Evolutionary conservation across 768 basidiomycete genomes (phyloP).

Genomic region (Pleurotus cornucopiae): DNA sequence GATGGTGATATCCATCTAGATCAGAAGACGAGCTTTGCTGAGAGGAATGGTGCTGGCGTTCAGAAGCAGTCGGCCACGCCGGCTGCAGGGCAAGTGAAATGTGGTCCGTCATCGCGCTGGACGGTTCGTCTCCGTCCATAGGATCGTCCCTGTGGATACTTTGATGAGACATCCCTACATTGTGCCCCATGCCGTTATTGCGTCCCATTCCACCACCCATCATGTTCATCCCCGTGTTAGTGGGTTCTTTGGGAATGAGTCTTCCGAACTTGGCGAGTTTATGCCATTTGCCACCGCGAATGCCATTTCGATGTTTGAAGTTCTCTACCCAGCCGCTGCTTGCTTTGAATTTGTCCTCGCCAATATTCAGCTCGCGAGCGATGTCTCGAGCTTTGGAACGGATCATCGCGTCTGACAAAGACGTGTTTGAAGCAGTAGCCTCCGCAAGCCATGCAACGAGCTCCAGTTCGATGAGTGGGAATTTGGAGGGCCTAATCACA

Average conservation of each 20-base stretch:
- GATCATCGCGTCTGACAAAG: conserved; percentile 63
- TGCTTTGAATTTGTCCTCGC: conserved; percentile 82
- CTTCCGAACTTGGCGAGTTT: conserved; percentile 16
- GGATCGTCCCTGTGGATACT: too few species aligned
- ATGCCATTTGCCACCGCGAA: conserved; percentile 62
- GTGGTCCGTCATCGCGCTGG: neutral
- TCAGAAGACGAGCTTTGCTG: neutral
- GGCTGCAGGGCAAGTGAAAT: conserved; percentile 16
- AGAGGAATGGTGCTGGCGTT: neutral
- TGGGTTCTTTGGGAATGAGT: too few species aligned
- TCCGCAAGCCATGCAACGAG: conserved; percentile 59
- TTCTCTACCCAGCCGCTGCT: conserved; percentile 90
- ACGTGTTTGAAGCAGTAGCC: conserved; percentile 37
- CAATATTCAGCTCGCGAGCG: conserved; percentile 50
- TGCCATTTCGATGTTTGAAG: conserved; percentile 80
- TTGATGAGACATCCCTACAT: too few species aligned
- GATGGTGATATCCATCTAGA: neutral
- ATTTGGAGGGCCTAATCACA: conserved; percentile 64
- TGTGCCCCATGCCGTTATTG: too few species aligned
- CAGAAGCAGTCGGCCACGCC: conserved; percentile 17
- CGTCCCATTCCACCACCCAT: too few species aligned
- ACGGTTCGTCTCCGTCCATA: neutral
- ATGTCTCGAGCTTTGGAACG: conserved; percentile 67
- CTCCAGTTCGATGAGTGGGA: conserved; percentile 68
- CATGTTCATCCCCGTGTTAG: too few species aligned